Evolutionary conservation across 352 stramenopile species (phyloP), one percentile per base, ranked within the genome.

Genomic region (Phytopythium chamaehyphon): DNA sequence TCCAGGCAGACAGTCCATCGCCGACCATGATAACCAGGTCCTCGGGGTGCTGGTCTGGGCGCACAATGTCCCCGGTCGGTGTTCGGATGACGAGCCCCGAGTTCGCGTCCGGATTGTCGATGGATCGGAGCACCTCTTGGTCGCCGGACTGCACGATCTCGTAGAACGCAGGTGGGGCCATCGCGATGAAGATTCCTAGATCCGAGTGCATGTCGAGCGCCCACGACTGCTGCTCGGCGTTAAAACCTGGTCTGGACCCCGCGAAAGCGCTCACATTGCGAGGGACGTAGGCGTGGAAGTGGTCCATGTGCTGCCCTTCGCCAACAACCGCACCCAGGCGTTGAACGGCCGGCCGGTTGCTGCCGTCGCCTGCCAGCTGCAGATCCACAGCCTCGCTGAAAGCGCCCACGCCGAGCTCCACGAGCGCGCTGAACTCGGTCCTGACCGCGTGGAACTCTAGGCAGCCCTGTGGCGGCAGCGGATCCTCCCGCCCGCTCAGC

Each of bases 161-260:
- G 37, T 53, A 64, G 46, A 61, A 64, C 46, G 47, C 47, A 3
- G 52, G 57, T 2, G 57, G 26, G 23, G 51, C 58, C 57, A 64
- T 64, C 6, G 52, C 57, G 46, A 64, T 64, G 24, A 64, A 48
- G 33, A 64, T n/a, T 0, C 57, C 57, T 21, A 46, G 39, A 40
- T 64, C 52, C 40, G 57, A 64, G 46, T 64, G 57, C 57, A 64
- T 64, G 14, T 31, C 38, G 10, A 64, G 52, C 24, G 57, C 54
- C 38, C 58, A 54, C 6, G 23, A 31, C 6, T 18, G 2, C 5
- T 64, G 31, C 8, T 7, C 10, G 1, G 16, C 8, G 26, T 6
- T 11, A 19, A n/a, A 21, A 1, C 0, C 5, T 3, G 11, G 3
- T 3, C 4, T 12, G 23, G 26, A 15, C 0, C 11, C 0, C 15